phyloP scores from a whole-genome alignment of 768 basidiomycete species.

The Mycena crocata region DNA sequence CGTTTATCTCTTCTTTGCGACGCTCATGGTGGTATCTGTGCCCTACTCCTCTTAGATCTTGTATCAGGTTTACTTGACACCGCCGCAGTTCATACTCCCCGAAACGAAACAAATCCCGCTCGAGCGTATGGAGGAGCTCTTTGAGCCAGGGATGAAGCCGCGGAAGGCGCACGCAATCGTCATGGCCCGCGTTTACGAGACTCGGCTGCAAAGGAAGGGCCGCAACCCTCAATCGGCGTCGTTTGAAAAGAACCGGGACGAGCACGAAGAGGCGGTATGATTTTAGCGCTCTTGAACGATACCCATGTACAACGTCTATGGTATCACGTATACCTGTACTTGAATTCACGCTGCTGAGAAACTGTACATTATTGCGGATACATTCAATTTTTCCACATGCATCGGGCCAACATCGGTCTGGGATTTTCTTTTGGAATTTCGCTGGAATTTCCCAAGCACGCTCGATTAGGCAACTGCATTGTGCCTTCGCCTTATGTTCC shows the following conservation, averaged over 20 bases:
- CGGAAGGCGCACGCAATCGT: slow-evolving; percentile 49
- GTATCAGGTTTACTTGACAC: neutral
- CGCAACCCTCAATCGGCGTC: slow-evolving; percentile 19
- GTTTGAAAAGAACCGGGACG: slow-evolving; percentile 15
- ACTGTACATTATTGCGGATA: too few relatives aligned
- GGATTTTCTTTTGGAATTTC: too few relatives aligned
- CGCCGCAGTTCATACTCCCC: slow-evolving; percentile 47
- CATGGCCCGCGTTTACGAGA: slow-evolving; percentile 41
- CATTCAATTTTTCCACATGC: too few relatives aligned
- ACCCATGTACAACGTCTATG: too few relatives aligned
- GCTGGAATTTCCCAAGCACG: neutral
- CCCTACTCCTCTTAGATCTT: slow-evolving; percentile 34
- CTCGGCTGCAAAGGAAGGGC: slow-evolving; percentile 9
- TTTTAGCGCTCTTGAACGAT: neutral
- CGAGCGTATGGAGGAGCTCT: slow-evolving; percentile 57
- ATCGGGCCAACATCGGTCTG: too few relatives aligned
- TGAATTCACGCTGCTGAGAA: too few relatives aligned
- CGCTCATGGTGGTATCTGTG: slow-evolving; percentile 48
- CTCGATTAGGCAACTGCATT: neutral
- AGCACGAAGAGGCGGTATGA: slow-evolving; percentile 8
- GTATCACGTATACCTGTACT: too few relatives aligned
- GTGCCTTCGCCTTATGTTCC: slow-evolving; percentile 14
- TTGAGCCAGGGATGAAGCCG: slow-evolving; percentile 47
- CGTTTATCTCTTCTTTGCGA: slow-evolving; percentile 52
- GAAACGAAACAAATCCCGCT: slow-evolving; percentile 56